Base-by-base conservation (phyloP, 1,284 basidiomycete genomes). In the Ceraceosorus bombacis region DNA sequence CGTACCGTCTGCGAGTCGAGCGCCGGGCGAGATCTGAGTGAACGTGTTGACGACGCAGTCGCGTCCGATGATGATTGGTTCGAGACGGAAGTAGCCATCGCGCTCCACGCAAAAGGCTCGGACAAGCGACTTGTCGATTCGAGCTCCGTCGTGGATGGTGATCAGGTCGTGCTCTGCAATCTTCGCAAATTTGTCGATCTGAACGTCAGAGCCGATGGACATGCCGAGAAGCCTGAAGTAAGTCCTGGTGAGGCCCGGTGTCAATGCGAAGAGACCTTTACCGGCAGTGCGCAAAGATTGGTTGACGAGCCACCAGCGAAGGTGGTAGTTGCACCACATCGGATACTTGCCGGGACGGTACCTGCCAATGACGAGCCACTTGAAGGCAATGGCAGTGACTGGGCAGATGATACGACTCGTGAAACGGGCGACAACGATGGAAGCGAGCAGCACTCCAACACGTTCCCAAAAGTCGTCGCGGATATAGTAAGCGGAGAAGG, bases 261-360 rank as follows among this genome's bases (percentile, higher is more conserved):
- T 69, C 57, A 75, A 51, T 49, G 68, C 66, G 48, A 77, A 77
- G n/a, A 77, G 63, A 65, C 75, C 75, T 51, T 74, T 74, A 41
- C 75, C 75, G 51, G 69, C 69, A 12, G 69, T 72, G 59, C 69
- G 73, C 63, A 77, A 69, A 41, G 75, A 77, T 60, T 77, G 75
- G 59, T 77, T 77, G 61, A 77, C 75, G 48, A 77, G 70, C 75
- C 75, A 77, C 75, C 75, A 77, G 41, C 75, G 74, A 37, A 77
- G 64, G 57, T 77, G 74, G 55, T 77, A 77, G 64, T 76, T 76
- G 70, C 68, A 73, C 75, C 75, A 77, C 75, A 77, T 77, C 4
- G 74, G 75, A 41, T 77, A 77, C 51, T 71, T 71, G 55, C 75
- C 75, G 1, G 75, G 75, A 7, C 74, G 68, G 57, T 74, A 76